Percentiles rank a stretch among this genome's conserved stretches.
phyloP scores from a whole-genome alignment of 2,329 filamentous ascomycete species.

The Penicillium aurantiogriseum region DNA sequence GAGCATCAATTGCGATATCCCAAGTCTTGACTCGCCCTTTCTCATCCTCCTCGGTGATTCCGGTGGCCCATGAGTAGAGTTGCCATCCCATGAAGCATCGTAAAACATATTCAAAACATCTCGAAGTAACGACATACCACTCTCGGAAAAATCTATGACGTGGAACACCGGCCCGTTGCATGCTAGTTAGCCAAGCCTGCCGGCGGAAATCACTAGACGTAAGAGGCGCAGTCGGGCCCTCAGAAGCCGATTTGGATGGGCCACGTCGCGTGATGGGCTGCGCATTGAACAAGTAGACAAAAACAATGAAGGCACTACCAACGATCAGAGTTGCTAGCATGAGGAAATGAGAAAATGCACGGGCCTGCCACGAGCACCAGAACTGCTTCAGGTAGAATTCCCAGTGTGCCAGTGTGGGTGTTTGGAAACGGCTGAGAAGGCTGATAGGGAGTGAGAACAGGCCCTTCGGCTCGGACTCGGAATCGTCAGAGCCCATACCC shows the following conservation, averaged over 20 bases:
- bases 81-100: conserved; percentile 74
- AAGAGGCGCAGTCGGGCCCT: conserved; percentile 48
- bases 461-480: conserved; percentile 63
- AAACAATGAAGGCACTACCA: conserved; percentile 56
- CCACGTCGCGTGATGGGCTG: conserved; percentile 56
- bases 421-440: conserved; percentile 47
- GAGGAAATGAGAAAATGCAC: conserved; percentile 45
- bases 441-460: conserved; percentile 64
- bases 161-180: conserved; percentile 90
- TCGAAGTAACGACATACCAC: conserved; percentile 73
- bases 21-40: conserved; percentile 84
- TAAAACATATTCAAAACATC: conserved; percentile 77
- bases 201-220: conserved; percentile 82
- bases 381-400: conserved; percentile 27
- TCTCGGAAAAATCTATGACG: conserved; percentile 83
- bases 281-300: conserved; percentile 56
- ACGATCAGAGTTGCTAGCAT: conserved; percentile 53
- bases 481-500: conserved; percentile 68
- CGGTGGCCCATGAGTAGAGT: conserved; percentile 74
- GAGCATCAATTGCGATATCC: conserved; percentile 89
- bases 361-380: conserved; percentile 40
- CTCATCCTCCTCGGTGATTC: conserved; percentile 80
- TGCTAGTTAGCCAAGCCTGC: conserved; percentile 88
- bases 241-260: conserved; percentile 35
- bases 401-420: conserved; percentile 25